Percentiles rank a stretch among this genome's conserved stretches.
Evolutionary conservation across 331 rosid genomes (phyloP).

Genomic region (Arachis monticola): DNA sequence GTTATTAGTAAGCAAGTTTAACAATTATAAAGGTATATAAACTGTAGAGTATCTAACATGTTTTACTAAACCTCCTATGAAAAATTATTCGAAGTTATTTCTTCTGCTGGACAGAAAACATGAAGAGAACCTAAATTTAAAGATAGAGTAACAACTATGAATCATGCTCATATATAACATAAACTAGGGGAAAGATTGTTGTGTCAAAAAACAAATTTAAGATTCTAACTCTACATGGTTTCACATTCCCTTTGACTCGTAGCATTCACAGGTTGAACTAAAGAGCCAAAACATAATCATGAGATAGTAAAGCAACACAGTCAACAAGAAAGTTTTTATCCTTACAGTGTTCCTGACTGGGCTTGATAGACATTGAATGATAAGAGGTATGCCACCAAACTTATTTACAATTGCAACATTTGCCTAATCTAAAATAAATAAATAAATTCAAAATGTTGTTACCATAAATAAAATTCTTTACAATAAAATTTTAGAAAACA

Average conservation of each 20-base stretch:
- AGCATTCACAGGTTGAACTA: constrained; percentile 8
- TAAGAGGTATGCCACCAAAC: constrained; percentile 72
- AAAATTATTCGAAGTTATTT: neutral
- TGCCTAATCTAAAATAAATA: constrained; percentile 48
- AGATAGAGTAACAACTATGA: constrained; percentile 18
- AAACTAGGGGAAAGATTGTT: neutral
- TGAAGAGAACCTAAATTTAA: constrained; percentile 5
- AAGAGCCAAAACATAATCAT: constrained; percentile 21
- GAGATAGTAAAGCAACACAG: neutral
- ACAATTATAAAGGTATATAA: neutral
- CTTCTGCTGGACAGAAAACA: constrained; percentile 2
- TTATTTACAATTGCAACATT: constrained; percentile 64
- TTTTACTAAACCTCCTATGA: neutral
- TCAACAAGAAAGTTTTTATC: constrained; percentile 30
- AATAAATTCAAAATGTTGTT: constrained; percentile 18
- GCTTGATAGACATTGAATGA: constrained; percentile 84
- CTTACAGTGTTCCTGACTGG: constrained; percentile 91
- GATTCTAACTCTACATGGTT: constrained; percentile 22
- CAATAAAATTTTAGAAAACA: neutral
- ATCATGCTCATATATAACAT: constrained; percentile 7
- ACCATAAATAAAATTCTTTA: neutral
- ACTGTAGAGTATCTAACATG: neutral
- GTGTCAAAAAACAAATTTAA: neutral
- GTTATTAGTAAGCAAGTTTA: neutral
- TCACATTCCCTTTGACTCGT: constrained; percentile 18